A percentile compares a stretch with the other conserved stretches of the same genome.
These are phyloP conservation scores for Glycine soja DNA, from an alignment of 306 rosid species.

Conservation along the genomic window DNA sequence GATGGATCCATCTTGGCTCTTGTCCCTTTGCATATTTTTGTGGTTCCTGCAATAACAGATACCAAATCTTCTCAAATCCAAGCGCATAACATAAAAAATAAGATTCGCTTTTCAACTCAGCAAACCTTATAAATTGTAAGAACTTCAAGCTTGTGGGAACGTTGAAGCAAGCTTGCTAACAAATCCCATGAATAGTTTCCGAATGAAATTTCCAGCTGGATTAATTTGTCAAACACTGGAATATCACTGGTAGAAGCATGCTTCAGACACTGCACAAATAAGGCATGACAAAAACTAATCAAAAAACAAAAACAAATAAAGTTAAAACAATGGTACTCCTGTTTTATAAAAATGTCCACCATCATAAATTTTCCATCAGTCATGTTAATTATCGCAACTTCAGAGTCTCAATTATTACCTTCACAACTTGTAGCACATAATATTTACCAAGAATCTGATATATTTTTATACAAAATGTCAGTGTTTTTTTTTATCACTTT, in stretches of 20 bases:
- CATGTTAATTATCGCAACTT: not conserved
- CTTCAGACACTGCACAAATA: conserved; percentile 45
- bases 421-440: not conserved
- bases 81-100: not conserved
- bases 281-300: conserved; percentile 3
- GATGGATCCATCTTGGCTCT: conserved; percentile 39
- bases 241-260: conserved; percentile 25
- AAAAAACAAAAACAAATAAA: not conserved
- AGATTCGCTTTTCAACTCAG: conserved; percentile 12
- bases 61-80: conserved; percentile 3
- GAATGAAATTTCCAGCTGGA: conserved; percentile 46
- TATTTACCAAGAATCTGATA: not conserved
- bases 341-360: no score
- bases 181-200: conserved; percentile 42
- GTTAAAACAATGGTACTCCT: not conserved
- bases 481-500: not conserved
- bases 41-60: conserved; percentile 36
- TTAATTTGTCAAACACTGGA: conserved; percentile 44
- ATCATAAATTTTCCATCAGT: no score
- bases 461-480: not conserved
- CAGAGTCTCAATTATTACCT: not conserved
- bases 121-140: conserved; percentile 48
- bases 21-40: conserved; percentile 12
- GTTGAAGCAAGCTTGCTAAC: conserved; percentile 38
- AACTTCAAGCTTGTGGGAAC: conserved; percentile 39